A percentile compares a stretch with the other conserved stretches of the same genome.
These are phyloP conservation scores for Parascedosporium putredinis DNA, from an alignment of 2,329 filamentous ascomycete species.

Conservation along the genomic window DNA sequence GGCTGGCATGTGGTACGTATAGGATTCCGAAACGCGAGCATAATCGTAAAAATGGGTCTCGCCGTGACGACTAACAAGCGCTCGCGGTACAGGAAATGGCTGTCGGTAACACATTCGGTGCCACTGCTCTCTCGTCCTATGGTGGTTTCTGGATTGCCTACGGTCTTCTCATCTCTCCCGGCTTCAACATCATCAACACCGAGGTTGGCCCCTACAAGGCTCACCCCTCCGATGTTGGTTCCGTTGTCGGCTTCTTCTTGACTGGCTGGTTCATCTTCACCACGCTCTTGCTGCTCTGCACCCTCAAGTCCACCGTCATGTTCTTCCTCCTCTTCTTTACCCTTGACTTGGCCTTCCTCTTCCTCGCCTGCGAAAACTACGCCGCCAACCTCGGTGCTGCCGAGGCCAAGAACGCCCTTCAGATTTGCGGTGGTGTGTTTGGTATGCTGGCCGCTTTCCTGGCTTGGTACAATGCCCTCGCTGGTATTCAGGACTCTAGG, in stretches of 20 bases:
- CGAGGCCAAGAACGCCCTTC: constrained; percentile 35
- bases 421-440: constrained; percentile 66
- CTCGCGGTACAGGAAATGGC: constrained; percentile 58
- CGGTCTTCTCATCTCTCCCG: constrained; percentile 59
- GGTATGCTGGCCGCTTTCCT: constrained; percentile 72
- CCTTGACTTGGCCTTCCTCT: constrained; percentile 65
- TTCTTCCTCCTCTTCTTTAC: constrained; percentile 71
- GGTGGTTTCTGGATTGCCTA: constrained; percentile 78
- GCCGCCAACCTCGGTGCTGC: constrained; percentile 40
- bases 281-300: constrained; percentile 61
- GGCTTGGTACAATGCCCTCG: constrained; percentile 80
- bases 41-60: background rate
- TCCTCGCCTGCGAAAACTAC: constrained; percentile 56
- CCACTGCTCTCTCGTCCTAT: constrained; percentile 70
- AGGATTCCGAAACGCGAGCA: background rate
- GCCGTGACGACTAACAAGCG: background rate
- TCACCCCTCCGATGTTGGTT: constrained; percentile 35
- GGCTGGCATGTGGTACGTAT: constrained; percentile 73
- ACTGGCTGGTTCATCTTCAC: constrained; percentile 82
- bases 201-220: constrained; percentile 33
- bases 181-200: constrained; percentile 46
- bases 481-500: constrained; percentile 67
- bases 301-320: constrained; percentile 64
- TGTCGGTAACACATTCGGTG: constrained; percentile 78
- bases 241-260: constrained; percentile 64